Base-by-base conservation (phyloP, 1,284 basidiomycete species). In the Cryptococcus depauperatus region DNA sequence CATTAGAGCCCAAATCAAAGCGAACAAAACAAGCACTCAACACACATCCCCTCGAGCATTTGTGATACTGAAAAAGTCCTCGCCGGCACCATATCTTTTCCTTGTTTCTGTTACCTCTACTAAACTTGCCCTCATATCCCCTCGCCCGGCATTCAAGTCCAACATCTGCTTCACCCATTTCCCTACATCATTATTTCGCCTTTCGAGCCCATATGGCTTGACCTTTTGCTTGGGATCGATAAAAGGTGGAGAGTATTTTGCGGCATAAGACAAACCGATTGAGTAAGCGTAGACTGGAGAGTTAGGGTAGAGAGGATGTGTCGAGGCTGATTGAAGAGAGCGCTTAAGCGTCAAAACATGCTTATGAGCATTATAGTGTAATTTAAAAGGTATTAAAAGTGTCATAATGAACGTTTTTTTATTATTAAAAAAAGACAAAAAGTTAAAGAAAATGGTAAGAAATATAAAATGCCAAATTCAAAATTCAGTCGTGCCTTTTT, bases 231-330 rank as follows among this genome's bases (percentile, higher is more conserved):
- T 44, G 9, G 38, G 34, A 3, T 48, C 43, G 1, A 67, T 51
- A 48, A 71, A 71, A 3, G 69, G 69, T 18, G 69, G 69, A 4
- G 65, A 67, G 30, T 62, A 53, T 51, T 72, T 72, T 8, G 60
- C 59, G 1, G 70, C 66, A 50, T 69, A 72, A 5, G 59, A 62
- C 23, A 72, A 52, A 19, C 70, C 70, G 16, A 72, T 48, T 40
- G 61, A 56, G 55, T 69, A 69, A 19, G 47, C 45, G 13, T 45
- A 46, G n/a, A 64, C 57, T 1, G 59, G 54, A 16, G 53, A 48
- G 23, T 51, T 26, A 9, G 52, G 47, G n/a, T 50, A 42, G 10
- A 46, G 35, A 21, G 50, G 43, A 4, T 32, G 28, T 14, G 27
- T 26, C n/a, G 30, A 34, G 18, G 41, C 8, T 19, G 39, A 27